Evolutionary conservation across 2,329 filamentous ascomycete genomes (phyloP), one percentile per base, ranked within the genome.

Genomic region (Cadophora malorum): DNA sequence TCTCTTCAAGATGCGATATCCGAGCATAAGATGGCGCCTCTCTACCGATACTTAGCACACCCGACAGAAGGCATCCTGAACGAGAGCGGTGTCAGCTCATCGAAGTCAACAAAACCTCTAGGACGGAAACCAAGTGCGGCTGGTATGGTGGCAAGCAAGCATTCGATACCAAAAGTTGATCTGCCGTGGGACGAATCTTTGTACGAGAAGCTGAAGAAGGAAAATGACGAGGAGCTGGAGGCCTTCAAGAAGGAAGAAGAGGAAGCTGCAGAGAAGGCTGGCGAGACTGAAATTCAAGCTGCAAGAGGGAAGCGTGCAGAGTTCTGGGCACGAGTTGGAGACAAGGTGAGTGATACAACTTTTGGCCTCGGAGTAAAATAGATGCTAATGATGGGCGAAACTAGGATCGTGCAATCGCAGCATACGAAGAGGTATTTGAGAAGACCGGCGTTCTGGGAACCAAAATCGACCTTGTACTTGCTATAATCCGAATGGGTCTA

Each of bases 371-470:
- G 2, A 21, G 16, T 7, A 16, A n/a, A 4, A 31, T 9, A 41
- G 21, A 67, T 69, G 45, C 75, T 77, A 56, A 76, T 66, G 47
- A 19, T 23, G 10, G 63, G 50, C 47, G 21, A 62, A 23, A 67
- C 66, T 77, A 97, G 94, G 96, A 99, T 80, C 96, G 96, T 86
- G 93, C 96, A 23, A 92, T 98, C 76, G 88, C 93, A 67, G 91
- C 92, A 64, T 97, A 95, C 83, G 96, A 99, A 84, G 90, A 90
- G 76, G 88, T 98, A 65, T 93, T 97, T 74, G 94, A 98, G 79
- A 97, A 97, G 86, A 98, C 94, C n/a, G 92, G 94, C 71, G 93
- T 97, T 75, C 87, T 99, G 69, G 96, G 95, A 75, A 95, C 92
- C 74, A 98, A 97, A 85, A 99, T 99, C 79, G 96, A 99, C 80